Evolutionary conservation across 768 basidiomycete genomes (phyloP).

Genomic region (Antrodiella citrinella): DNA sequence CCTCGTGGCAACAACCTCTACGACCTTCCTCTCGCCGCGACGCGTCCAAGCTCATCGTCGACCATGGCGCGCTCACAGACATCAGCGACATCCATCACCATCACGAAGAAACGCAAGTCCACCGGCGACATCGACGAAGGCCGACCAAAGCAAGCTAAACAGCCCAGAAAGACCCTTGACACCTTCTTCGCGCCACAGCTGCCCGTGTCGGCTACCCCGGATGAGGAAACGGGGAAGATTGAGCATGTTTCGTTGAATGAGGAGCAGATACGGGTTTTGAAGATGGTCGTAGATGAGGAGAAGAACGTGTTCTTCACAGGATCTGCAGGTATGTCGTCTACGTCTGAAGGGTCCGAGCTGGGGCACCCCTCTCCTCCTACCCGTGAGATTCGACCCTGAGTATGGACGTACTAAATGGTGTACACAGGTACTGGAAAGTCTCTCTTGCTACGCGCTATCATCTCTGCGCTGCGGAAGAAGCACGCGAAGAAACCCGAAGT

Average conservation of each 20-base stretch:
- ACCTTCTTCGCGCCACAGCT: conserved; percentile 26
- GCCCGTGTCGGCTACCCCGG: conserved; percentile 9
- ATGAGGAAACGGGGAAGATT: conserved; percentile 8
- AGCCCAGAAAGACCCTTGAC: conserved; percentile 26
- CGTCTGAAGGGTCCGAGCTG: background rate
- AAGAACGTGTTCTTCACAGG: conserved; percentile 64
- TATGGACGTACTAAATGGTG: background rate
- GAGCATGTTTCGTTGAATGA: conserved; percentile 37
- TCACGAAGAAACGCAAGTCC: conserved; percentile 25
- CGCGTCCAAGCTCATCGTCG: background rate
- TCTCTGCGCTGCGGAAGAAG: conserved; percentile 40
- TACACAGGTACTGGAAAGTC: conserved; percentile 64
- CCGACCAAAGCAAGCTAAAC: conserved; percentile 17
- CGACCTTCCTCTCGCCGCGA: background rate
- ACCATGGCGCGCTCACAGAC: conserved; percentile 11
- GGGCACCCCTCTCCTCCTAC: background rate
- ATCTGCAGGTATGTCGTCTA: conserved; percentile 42
- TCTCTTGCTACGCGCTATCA: conserved; percentile 49
- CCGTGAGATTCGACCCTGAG: background rate
- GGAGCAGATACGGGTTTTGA: conserved; percentile 45
- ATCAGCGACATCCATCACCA: conserved; percentile 6
- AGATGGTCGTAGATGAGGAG: conserved; percentile 45
- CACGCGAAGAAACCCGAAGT: conserved; percentile 33
- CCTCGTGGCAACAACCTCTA: background rate
- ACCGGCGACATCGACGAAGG: conserved; percentile 13